Evolutionary conservation across 2,329 filamentous ascomycete species (phyloP), one percentile per base, ranked within the genome.

Genomic region (Eutypella sp.): DNA sequence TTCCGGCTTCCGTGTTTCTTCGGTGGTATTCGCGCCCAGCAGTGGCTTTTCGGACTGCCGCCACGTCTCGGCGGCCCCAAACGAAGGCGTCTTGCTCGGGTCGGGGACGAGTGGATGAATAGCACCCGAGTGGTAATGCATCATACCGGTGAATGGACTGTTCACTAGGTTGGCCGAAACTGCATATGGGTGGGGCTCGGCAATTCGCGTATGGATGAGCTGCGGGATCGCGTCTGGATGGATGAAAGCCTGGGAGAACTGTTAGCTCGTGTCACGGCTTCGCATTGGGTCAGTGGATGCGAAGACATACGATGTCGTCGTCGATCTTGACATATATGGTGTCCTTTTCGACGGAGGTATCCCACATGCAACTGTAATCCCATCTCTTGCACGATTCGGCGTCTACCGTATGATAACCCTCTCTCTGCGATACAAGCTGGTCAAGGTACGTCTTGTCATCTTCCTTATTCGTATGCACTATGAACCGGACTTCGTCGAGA

Each of bases 121-220:
- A 16, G 72, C 71, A 5, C 73, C 74, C 8, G 75, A 65, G 46
- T 77, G 76, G 55, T 71, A 73, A 52, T 82, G 78, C 16, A 81
- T 65, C 63, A 74, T 72, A 41, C 70, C 69, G 25, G 79, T 71
- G 10, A 75, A 67, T 13, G 75, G 76, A 41, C 77, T 74, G 49
- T 81, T 81, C 51, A 81, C 64, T 19, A 82, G 67, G 50, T 81
- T 80, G 41, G 76, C 76, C 2, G 75, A 76, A 13, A 81, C 72
- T 39, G 73, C 63, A 50, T 71, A 71, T 22, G 70, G 69, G 33
- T 77, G 69, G 7, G 76, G 74, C 25, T 79, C 68, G 4, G 71
- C 65, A 41, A 76, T 58, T 49, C 74, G 74, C 18, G 74, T 76
- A 50, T 74, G 73, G 23, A 79, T 68, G 6, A 82, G 66, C 3